Conservation (phyloP, 2,329 filamentous ascomycete genomes). For the Trichoderma citrinoviride region DNA sequence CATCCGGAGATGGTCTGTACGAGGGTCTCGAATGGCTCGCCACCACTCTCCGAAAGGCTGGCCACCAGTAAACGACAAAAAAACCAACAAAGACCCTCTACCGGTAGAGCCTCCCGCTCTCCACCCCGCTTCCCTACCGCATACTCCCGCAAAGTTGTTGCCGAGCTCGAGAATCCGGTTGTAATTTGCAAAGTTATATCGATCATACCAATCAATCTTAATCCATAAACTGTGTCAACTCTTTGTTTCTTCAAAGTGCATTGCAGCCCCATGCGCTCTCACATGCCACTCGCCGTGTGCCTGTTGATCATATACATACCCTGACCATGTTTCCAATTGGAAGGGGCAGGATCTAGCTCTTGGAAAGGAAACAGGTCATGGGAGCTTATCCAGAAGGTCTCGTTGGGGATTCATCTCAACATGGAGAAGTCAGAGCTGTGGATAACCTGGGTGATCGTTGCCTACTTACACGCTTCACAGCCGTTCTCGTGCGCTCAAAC, state of each 20-base stretch:
- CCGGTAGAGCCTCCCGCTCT: slow-evolving; percentile 33
- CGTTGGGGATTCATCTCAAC: slow-evolving; percentile 23
- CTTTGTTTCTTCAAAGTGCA: slow-evolving; percentile 27
- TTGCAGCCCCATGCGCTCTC: slow-evolving; percentile 20
- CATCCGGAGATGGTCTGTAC: slow-evolving; percentile 98
- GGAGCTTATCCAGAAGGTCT: slow-evolving; percentile 26
- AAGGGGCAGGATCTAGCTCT: slow-evolving; percentile 6
- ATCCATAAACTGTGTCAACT: slow-evolving; percentile 40
- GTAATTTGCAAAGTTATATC: slow-evolving; percentile 57
- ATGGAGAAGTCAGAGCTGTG: not conserved
- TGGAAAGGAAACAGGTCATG: not conserved
- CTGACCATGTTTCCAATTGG: slow-evolving; percentile 9
- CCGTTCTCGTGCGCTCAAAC: slow-evolving; percentile 4
- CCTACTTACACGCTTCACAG: not conserved
- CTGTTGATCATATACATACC: slow-evolving; percentile 20
- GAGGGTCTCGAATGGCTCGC: slow-evolving; percentile 96
- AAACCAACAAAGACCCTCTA: slow-evolving; percentile 34
- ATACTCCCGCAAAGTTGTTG: slow-evolving; percentile 42
- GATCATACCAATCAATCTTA: slow-evolving; percentile 55
- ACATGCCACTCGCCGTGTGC: slow-evolving; percentile 34
- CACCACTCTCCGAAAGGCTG: slow-evolving; percentile 75
- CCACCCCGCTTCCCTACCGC: slow-evolving; percentile 39
- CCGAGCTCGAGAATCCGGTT: slow-evolving; percentile 52
- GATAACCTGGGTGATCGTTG: slow-evolving; percentile 12
- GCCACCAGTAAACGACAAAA: slow-evolving; percentile 55